Percentiles rank a stretch among this genome's conserved stretches.
Conservation (phyloP, 352 stramenopile genomes). For the Elongisporangium prolatum region DNA sequence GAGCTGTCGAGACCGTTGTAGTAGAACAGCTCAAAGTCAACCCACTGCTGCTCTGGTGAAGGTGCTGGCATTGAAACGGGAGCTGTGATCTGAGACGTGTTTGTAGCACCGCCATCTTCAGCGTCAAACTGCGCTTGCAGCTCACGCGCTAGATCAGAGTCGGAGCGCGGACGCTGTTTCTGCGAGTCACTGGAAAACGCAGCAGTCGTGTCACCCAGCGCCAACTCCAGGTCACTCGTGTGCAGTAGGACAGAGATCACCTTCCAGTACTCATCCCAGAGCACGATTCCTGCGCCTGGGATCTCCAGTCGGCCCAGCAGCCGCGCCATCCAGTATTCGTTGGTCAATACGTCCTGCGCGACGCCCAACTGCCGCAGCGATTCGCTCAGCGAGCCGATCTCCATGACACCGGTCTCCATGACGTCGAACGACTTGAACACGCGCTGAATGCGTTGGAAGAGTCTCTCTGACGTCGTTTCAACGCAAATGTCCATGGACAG, state of each 20-base stretch:
- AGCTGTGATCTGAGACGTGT: neutral
- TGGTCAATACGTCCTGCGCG: conserved; percentile 31
- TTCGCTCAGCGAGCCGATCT: conserved; percentile 44
- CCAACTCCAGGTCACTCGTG: conserved; percentile 61
- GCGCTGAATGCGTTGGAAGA: conserved; percentile 84
- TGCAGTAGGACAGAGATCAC: conserved; percentile 72
- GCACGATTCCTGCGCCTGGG: conserved; percentile 80
- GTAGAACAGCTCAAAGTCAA: conserved; percentile 31
- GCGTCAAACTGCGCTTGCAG: conserved; percentile 74
- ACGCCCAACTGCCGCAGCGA: conserved; percentile 74
- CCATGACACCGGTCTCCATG: conserved; percentile 87
- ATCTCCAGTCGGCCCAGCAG: conserved; percentile 55
- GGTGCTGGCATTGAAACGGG: neutral
- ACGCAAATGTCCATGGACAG: conserved; percentile 47
- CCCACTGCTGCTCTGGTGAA: conserved; percentile 4
- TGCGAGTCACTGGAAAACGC: conserved; percentile 29
- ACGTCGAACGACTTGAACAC: conserved; percentile 88
- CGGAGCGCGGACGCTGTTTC: conserved; percentile 36
- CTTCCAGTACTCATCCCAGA: conserved; percentile 93
- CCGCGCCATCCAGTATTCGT: conserved; percentile 65
- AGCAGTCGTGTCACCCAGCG: conserved; percentile 12
- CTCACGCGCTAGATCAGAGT: conserved; percentile 67
- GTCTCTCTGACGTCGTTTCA: conserved; percentile 57
- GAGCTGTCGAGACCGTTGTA: conserved; percentile 35
- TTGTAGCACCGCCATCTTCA: conserved; percentile 16